These are phyloP conservation scores for Melanomma pulvis-pyrius DNA, from an alignment of 495 filamentous ascomycete genomes.

Conservation along the genomic window DNA sequence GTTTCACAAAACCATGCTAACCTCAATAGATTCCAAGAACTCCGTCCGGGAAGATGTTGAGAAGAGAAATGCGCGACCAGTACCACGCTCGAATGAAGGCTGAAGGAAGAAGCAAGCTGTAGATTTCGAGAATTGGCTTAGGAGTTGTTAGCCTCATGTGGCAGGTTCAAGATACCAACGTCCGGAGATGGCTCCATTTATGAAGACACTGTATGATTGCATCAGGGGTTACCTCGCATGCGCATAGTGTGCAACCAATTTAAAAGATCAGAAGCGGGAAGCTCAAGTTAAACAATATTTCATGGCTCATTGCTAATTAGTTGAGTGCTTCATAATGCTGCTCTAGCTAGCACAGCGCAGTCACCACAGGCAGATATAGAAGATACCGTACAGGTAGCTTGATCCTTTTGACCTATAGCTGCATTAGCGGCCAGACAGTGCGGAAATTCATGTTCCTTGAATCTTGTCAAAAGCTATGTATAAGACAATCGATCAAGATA, in stretches of 20 bases:
- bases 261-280: background rate
- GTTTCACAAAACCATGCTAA: background rate
- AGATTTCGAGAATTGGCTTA: background rate
- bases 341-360: too few species aligned
- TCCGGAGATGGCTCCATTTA: too few species aligned
- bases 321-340: too few species aligned
- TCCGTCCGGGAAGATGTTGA: conserved; percentile 33
- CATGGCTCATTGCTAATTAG: too few species aligned
- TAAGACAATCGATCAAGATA: too few species aligned
- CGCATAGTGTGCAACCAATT: background rate
- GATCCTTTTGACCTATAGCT: too few species aligned
- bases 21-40: conserved; percentile 27
- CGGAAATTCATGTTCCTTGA: too few species aligned
- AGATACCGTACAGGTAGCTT: background rate
- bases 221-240: background rate
- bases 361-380: conserved; percentile 15
- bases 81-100: conserved; percentile 27
- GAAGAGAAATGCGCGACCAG: conserved; percentile 27
- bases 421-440: too few species aligned
- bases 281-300: background rate
- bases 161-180: too few species aligned
- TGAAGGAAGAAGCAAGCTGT: conserved; percentile 17
- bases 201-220: background rate
- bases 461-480: too few species aligned
- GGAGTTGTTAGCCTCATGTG: background rate